These are phyloP conservation scores for Sporisorium exsertum DNA, from an alignment of 1,284 basidiomycete species.

Conservation along the genomic window DNA sequence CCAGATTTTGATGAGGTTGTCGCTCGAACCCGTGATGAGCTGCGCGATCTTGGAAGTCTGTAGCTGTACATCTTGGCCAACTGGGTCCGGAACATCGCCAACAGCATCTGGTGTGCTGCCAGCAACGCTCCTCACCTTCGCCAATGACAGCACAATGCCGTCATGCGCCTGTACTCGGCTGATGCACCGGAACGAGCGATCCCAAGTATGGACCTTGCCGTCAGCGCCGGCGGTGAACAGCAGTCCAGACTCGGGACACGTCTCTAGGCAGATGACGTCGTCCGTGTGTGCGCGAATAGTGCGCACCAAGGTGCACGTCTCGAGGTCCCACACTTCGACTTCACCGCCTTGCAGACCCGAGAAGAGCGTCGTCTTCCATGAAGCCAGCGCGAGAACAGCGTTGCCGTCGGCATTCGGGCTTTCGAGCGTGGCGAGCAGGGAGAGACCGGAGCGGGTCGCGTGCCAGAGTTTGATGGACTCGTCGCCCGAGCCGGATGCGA, in stretches of 20 bases:
- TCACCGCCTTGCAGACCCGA: slow-evolving; percentile 94
- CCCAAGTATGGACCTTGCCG: slow-evolving; percentile 56
- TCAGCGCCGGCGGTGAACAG: slow-evolving; percentile 59
- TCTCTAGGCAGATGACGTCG: slow-evolving; percentile 50
- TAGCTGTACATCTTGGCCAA: neutral
- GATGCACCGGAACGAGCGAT: slow-evolving; percentile 63
- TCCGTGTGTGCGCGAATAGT: slow-evolving; percentile 86
- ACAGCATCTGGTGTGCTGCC: neutral
- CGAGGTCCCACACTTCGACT: slow-evolving; percentile 88
- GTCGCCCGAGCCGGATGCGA: slow-evolving; percentile 76
- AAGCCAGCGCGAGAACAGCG: slow-evolving; percentile 81
- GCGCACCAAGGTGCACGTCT: slow-evolving; percentile 85
- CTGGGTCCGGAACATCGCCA: neutral
- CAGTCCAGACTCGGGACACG: slow-evolving; percentile 65
- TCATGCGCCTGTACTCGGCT: slow-evolving; percentile 46
- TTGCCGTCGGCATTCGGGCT: slow-evolving; percentile 66
- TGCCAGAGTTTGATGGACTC: slow-evolving; percentile 90
- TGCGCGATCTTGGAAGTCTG: slow-evolving; percentile 16
- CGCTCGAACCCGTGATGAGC: slow-evolving; percentile 58
- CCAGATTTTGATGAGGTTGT: slow-evolving; percentile 66
- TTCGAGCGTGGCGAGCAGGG: slow-evolving; percentile 74
- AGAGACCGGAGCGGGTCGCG: slow-evolving; percentile 72
- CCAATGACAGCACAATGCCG: slow-evolving; percentile 34
- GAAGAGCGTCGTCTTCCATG: slow-evolving; percentile 81
- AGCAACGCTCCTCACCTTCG: slow-evolving; percentile 18